phyloP scores from a whole-genome alignment of 352 stramenopile species.

The Pythium volutum region DNA sequence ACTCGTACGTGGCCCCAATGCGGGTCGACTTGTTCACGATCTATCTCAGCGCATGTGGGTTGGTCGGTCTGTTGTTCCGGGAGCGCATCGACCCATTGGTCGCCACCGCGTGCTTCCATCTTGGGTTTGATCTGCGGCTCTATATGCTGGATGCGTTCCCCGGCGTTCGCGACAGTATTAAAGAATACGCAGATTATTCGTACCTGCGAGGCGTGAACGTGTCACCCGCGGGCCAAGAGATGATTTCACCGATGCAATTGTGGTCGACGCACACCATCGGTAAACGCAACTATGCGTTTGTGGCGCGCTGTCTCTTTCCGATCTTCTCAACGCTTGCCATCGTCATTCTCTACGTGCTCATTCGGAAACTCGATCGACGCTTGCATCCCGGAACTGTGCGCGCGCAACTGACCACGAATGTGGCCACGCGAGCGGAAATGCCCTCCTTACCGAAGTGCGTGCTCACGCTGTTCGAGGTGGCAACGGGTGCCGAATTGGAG shows the following conservation, averaged over 20 bases:
- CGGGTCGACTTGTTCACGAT: conserved; percentile 30
- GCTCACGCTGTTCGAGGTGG: conserved; percentile 26
- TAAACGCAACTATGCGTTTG: neutral
- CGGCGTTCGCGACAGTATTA: conserved; percentile 13
- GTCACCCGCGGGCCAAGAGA: neutral
- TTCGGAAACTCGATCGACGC: conserved; percentile 12
- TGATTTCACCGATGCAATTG: conserved; percentile 23
- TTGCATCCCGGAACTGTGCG: conserved; percentile 6
- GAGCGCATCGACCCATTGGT: conserved; percentile 33
- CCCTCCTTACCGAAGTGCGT: conserved; percentile 19
- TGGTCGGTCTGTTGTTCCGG: conserved; percentile 30
- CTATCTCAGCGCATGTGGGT: conserved; percentile 30
- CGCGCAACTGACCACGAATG: neutral
- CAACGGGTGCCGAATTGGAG: conserved; percentile 25
- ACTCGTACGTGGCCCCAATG: neutral
- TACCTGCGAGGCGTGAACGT: neutral
- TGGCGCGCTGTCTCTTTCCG: conserved; percentile 7
- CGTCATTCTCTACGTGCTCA: conserved; percentile 16
- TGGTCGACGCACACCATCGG: conserved; percentile 14
- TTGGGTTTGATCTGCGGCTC: conserved; percentile 8
- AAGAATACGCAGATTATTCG: conserved; percentile 15
- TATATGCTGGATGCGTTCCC: neutral
- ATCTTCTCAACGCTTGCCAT: conserved; percentile 16
- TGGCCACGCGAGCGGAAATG: neutral
- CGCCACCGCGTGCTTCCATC: conserved; percentile 10